Evolutionary conservation across 441 rosid genomes (phyloP), one percentile per base, ranked within the genome.

Genomic region (Populus trichocarpa): DNA sequence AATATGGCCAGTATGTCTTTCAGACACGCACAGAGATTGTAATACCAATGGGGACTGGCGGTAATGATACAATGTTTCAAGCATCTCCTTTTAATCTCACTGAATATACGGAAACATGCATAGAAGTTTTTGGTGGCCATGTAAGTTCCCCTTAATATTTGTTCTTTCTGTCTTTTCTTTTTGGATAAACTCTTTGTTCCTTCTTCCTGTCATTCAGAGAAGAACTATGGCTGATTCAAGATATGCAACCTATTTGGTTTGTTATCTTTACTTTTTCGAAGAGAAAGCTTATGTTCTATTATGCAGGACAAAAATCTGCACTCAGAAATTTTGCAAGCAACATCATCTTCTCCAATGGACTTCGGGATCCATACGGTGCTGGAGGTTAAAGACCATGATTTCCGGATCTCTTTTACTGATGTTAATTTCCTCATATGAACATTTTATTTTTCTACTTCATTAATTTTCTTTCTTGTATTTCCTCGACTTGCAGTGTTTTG

Each of bases 291-390:
- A 25, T 67, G 25, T 23, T 8, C 22, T 33, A 50, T 61, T 26
- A 32, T 75, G 23, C 84, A 81, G 84, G 73, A 77, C 74, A 81
- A 75, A 77, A 83, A 74, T 33, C 77, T 26, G 84, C 77, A 0
- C 81, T 83, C 2, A 33, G 70, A 33, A 83, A 70, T 16, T 85
- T 85, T 46, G 84, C 79, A 26, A 85, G 80, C 81, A 83, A 85
- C 80, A 85, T 85, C 65, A 82, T 85, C 20, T 85, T 80, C 75
- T 67, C 87, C n/a, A 85, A 85, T 69, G 85, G 87, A 73, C 75
- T 84, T 14, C 75, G 73, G 8, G 85, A 85, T n/a, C 87, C 85
- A 8, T 82, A 65, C n/a, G 75, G 80, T 63, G 67, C 23, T 1
- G 82, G 78, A 69, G 83, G 83, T 81, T 83, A 80, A 74, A 18